Evolutionary conservation across 2,329 filamentous ascomycete species (phyloP), one percentile per base, ranked within the genome.

Genomic region (Phaeosphaeria sp.): DNA sequence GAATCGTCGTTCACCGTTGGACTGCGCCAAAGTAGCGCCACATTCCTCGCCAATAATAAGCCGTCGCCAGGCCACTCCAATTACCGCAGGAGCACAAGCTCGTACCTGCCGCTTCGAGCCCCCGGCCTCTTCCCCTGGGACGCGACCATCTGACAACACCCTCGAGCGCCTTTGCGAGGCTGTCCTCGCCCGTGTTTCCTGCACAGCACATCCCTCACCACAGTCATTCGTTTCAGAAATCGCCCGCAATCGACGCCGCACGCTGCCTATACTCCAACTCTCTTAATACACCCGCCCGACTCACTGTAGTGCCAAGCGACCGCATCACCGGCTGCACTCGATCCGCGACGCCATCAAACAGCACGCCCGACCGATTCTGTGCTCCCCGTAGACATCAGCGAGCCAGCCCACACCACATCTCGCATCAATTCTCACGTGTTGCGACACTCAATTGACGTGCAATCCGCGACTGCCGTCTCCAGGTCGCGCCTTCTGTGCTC

Each of bases 161-260:
- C 54, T 52, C 54, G 59, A 59, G 61, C 59, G 58, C 60, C 53
- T 54, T 50, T 56, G 53, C 56, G 60, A 64, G 67, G 57, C 63
- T 65, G 62, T 51, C 53, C 49, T 56, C 55, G 56, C 58, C 27
- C 41, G 41, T 36, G 44, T 43, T 57, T 54, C 43, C 56, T 53
- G 48, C 53, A 27, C 64, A 58, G 60, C 64, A 55, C 56, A 57
- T 58, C 63, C 60, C 73, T 76, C 68, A 75, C 74, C 72, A 58
- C 72, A 77, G 74, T 77, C 75, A 72, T 65, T 77, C 75, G 71
- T 77, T 76, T 68, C 69, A 73, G 62, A 55, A 54, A 21, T 23
- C 56, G 54, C 54, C 39, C 46, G 46, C 50, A 52, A 55, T 41
- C 55, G 47, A 47, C 49, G 44, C 57, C 57, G 55, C 60, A 60